phyloP scores from a whole-genome alignment of 176 grass and related monocot genomes.

The Pharus latifolius region DNA sequence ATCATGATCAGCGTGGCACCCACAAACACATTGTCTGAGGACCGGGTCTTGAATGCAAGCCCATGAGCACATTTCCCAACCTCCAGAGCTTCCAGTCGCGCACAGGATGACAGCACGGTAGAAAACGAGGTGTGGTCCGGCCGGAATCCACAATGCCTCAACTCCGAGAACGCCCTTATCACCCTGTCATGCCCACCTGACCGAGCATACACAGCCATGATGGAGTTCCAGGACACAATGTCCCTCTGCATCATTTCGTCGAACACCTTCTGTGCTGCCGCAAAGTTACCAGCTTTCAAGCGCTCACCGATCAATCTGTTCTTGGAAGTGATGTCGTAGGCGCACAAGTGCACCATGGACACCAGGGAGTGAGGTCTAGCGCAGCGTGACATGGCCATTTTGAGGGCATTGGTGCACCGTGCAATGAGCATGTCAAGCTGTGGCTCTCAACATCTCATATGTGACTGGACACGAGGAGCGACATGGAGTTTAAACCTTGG shows the following conservation, averaged over 20 bases:
- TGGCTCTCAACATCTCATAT: too few relatives aligned
- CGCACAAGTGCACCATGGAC: background rate
- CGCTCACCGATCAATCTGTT: constrained; percentile 23
- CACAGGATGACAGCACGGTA: constrained; percentile 20
- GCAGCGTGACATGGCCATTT: background rate
- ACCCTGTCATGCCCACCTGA: background rate
- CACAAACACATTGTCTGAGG: constrained; percentile 36
- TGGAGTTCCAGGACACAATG: constrained; percentile 53
- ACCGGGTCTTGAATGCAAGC: constrained; percentile 18
- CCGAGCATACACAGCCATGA: constrained; percentile 33
- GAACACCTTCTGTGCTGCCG: constrained; percentile 33
- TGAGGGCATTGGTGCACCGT: background rate
- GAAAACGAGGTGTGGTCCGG: constrained; percentile 39
- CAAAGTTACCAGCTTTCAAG: constrained; percentile 15
- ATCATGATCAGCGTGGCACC: constrained; percentile 48
- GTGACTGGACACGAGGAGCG: too few relatives aligned
- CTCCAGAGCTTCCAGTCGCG: constrained; percentile 23
- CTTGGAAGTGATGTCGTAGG: background rate
- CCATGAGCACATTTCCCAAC: constrained; percentile 34
- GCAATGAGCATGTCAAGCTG: background rate
- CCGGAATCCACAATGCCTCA: background rate
- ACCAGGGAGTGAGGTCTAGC: background rate
- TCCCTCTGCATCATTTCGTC: constrained; percentile 37
- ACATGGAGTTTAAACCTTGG: too few relatives aligned
- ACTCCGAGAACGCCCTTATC: background rate